Conservation (phyloP, 2,329 filamentous ascomycete genomes). For the Trichoderma koningiopsis region DNA sequence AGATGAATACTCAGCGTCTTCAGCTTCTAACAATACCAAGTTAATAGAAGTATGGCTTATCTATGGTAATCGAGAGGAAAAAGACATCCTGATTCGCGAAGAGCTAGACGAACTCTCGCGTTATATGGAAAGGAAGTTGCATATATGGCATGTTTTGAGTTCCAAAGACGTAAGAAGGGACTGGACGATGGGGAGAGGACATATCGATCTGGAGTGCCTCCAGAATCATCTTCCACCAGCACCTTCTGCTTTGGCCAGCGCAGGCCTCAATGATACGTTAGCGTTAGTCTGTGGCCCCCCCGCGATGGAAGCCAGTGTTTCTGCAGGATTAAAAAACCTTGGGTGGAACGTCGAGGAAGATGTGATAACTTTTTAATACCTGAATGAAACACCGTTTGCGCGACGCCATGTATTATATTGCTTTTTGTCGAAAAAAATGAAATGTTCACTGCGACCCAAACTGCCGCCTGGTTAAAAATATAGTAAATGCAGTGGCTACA, state of each 20-base stretch:
- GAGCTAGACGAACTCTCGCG: background rate
- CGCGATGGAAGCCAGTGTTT: background rate
- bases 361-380: background rate
- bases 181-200: background rate
- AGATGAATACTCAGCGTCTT: conserved; percentile 27
- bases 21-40: conserved; percentile 55
- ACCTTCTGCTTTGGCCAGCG: background rate
- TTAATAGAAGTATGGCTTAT: conserved; percentile 71
- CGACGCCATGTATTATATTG: background rate
- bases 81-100: conserved; percentile 76
- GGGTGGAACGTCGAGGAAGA: background rate
- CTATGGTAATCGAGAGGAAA: conserved; percentile 73
- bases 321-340: background rate
- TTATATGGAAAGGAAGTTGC: background rate
- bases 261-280: background rate
- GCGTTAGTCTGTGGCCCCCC: conserved; percentile 4
- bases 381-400: background rate
- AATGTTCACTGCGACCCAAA: background rate
- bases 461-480: background rate
- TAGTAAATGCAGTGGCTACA: background rate
- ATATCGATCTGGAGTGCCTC: background rate
- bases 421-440: background rate
- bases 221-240: background rate
- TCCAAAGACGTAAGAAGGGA: background rate
- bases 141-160: conserved; percentile 7